Evolutionary conservation across 257 asterid species (phyloP), one percentile per base, ranked within the genome.

Genomic region (Solanum corneliomulleri): DNA sequence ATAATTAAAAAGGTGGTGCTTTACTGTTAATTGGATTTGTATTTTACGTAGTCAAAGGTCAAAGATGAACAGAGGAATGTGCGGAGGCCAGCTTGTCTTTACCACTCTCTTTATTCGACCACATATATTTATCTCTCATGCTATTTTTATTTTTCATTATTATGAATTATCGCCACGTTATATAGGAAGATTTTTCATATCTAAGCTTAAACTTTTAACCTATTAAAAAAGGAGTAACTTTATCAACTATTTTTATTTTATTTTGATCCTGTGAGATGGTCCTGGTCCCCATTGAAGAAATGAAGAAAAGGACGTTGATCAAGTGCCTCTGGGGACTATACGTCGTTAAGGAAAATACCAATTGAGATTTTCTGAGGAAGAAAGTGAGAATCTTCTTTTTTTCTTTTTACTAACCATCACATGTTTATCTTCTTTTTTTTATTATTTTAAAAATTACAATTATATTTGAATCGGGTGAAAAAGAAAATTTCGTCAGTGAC

Each of bases 1-100:
- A 77, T 77, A 77, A 44, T 47, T 47, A 47, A 80, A 47, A 80
- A 80, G 44, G 44, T 80, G 42, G 44, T 80, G 62, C 64, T 56
- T 56, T 44, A 47, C 68, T 80, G 66, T 47, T 80, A 11, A 80
- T 47, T 80, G 84, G 27, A 47, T 47, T 80, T 80, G 85, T 60
- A 80, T 27, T 80, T 45, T 47, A 80, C 15, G 60, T 66, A 87
- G 97, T 94, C 98, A 92, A 93, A 42, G 96, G 97, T 95, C 96
- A 93, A 92, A 91, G 87, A 89, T 88, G 90, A 91, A 82, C 93
- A 90, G 89, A 89, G 88, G 91, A 91, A 94, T 90, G 96, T 90
- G 95, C 90, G 88, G 91, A 92, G 92, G 93, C 89, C 93, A 89
- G 89, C 87, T 80, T 88, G 85, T 89, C 92, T 71, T 41, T 88